These are phyloP conservation scores for Coemansia sp. DNA, from an alignment of 192 early-diverging fungal genomes.

Conservation along the genomic window DNA sequence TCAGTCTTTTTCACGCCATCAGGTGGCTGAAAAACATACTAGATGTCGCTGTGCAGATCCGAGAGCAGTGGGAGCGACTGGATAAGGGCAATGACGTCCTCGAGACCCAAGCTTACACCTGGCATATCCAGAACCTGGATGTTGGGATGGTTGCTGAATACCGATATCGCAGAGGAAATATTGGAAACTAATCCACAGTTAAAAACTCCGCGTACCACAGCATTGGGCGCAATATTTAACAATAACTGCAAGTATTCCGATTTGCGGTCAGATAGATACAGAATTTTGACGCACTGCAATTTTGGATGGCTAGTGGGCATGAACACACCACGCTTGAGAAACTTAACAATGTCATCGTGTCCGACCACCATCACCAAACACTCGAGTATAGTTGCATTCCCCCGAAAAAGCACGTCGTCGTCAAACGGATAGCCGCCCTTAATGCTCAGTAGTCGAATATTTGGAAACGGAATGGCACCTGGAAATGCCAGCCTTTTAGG, in stretches of 20 bases:
- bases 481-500: background rate
- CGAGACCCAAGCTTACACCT: too few species aligned
- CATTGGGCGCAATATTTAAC: background rate
- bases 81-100: background rate
- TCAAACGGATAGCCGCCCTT: background rate
- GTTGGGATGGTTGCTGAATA: background rate
- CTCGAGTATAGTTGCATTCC: background rate
- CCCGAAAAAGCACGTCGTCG: background rate
- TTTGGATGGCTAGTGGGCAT: background rate
- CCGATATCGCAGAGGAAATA: background rate
- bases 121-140: background rate
- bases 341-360: background rate
- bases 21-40: background rate
- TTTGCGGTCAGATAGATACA: background rate
- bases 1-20: too few species aligned
- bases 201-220: background rate
- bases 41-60: background rate
- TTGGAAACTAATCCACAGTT: background rate
- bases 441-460: background rate
- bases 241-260: background rate
- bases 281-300: background rate
- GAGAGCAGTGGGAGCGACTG: background rate
- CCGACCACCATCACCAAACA: background rate
- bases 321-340: background rate
- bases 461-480: background rate